phyloP scores from a whole-genome alignment of 2,329 filamentous ascomycete genomes.

The Colletotrichum sp. region DNA sequence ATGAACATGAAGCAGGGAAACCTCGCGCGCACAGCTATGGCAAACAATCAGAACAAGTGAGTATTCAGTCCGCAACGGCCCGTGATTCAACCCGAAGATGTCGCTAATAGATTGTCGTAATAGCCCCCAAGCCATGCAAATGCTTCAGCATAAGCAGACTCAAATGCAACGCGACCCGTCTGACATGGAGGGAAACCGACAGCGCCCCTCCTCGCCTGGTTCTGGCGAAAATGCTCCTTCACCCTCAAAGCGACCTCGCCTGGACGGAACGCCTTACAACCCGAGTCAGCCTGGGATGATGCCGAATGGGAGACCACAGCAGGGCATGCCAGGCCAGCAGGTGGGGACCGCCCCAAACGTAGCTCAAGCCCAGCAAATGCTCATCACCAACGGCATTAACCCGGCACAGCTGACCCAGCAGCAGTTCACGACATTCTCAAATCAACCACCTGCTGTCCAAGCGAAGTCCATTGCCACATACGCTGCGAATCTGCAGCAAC shows the following conservation, averaged over 20 bases:
- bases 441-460: constrained; percentile 66
- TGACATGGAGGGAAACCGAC: constrained; percentile 83
- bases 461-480: constrained; percentile 89
- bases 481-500: constrained; percentile 81
- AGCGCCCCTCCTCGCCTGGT: constrained; percentile 81
- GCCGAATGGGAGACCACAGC: constrained; percentile 73
- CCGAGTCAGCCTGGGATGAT: constrained; percentile 74
- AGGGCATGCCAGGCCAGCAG: constrained; percentile 76
- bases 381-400: constrained; percentile 76
- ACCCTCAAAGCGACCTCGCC: constrained; percentile 86
- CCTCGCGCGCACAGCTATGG: constrained; percentile 77
- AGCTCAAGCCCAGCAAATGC: constrained; percentile 63
- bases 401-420: constrained; percentile 74
- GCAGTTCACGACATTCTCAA: constrained; percentile 73
- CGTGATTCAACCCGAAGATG: not conserved
- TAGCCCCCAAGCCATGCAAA: constrained; percentile 73
- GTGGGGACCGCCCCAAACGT: constrained; percentile 58
- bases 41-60: constrained; percentile 78
- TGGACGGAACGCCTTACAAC: constrained; percentile 75
- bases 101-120: constrained; percentile 14
- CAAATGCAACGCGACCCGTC: constrained; percentile 90
- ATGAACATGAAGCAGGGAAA: constrained; percentile 65
- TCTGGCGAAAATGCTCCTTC: constrained; percentile 89
- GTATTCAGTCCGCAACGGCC: constrained; percentile 31
- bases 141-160: constrained; percentile 75